phyloP scores from a whole-genome alignment of 2,329 filamentous ascomycete genomes.

The Fusarium poae region DNA sequence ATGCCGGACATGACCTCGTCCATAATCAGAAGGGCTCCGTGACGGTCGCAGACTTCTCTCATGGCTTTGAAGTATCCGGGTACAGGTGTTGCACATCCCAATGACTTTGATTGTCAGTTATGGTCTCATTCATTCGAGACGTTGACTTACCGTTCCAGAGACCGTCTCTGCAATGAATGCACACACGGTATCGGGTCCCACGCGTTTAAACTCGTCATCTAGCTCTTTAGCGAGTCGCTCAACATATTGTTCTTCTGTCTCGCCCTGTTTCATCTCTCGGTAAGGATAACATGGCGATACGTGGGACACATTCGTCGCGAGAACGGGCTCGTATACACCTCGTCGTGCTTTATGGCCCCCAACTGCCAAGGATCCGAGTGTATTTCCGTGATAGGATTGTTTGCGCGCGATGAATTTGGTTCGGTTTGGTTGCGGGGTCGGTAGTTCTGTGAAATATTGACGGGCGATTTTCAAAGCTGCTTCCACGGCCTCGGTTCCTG shows the following conservation, averaged over 20 bases:
- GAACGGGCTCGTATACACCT: constrained; percentile 46
- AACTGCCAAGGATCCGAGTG: constrained; percentile 17
- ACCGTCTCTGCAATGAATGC: constrained; percentile 43
- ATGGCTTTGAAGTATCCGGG: constrained; percentile 67
- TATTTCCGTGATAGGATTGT: constrained; percentile 43
- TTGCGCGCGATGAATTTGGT: constrained; percentile 35
- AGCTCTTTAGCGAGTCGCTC: constrained; percentile 30
- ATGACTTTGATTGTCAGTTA: constrained; percentile 6
- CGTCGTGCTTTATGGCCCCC: constrained; percentile 42
- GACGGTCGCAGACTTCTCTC: constrained; percentile 64
- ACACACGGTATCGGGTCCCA: constrained; percentile 37
- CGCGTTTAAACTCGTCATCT: constrained; percentile 32
- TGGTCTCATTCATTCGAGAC: rapidly evolving
- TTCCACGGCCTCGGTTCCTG: constrained; percentile 43
- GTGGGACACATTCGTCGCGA: constrained; percentile 45
- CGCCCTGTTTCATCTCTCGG: constrained; percentile 41
- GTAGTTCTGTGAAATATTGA: constrained; percentile 39
- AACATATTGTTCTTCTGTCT: constrained; percentile 46
- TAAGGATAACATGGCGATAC: constrained; percentile 49
- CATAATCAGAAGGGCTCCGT: constrained; percentile 67
- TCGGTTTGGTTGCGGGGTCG: constrained; percentile 25
- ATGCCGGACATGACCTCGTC: constrained; percentile 78
- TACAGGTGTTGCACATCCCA: constrained; percentile 32
- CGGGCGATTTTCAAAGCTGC: constrained; percentile 41
- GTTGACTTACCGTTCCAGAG: constrained; percentile 34